A percentile compares a stretch with the other conserved stretches of the same genome.
Evolutionary conservation across 176 grass and related monocot species (phyloP).

Genomic region (Metroxylon sagu): DNA sequence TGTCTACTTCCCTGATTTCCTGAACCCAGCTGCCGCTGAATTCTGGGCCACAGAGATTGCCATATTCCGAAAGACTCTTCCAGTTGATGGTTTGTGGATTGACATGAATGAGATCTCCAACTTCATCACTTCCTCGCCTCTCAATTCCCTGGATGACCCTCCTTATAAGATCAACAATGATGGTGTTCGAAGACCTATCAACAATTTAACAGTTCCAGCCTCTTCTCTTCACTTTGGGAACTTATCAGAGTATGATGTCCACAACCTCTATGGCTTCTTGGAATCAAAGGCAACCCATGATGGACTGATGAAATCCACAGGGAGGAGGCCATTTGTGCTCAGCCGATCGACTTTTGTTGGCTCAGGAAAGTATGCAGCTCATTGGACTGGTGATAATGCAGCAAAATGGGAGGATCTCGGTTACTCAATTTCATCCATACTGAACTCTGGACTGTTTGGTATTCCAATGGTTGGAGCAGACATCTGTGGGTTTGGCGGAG

Average conservation of each 20-base stretch:
- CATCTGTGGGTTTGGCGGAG: conserved; percentile 61
- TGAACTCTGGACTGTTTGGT: conserved; percentile 73
- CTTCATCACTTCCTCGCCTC: conserved; percentile 31
- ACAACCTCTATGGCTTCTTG: conserved; percentile 71
- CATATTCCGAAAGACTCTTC: conserved; percentile 47
- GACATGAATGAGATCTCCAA: conserved; percentile 97
- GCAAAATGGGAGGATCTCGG: conserved; percentile 55
- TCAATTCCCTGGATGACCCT: conserved; percentile 55
- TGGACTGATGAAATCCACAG: conserved; percentile 46
- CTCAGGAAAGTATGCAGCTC: conserved; percentile 55
- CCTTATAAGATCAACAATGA: conserved; percentile 81
- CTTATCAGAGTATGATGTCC: conserved; percentile 57
- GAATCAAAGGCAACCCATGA: conserved; percentile 49
- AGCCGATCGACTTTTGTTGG: conserved; percentile 78
- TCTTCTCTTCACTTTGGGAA: conserved; percentile 56
- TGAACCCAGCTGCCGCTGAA: conserved; percentile 41
- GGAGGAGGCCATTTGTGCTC: conserved; percentile 63
- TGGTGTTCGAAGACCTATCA: conserved; percentile 41
- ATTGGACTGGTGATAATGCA: conserved; percentile 73
- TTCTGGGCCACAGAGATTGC: conserved; percentile 71
- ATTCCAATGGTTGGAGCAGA: conserved; percentile 84
- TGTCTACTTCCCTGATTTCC: conserved; percentile 78
- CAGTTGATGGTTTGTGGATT: conserved; percentile 80
- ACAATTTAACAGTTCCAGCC: conserved; percentile 46
- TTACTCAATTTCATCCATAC: conserved; percentile 62